Conservation (phyloP, 2,329 filamentous ascomycete genomes). For the Sordariomycetes sp. region DNA sequence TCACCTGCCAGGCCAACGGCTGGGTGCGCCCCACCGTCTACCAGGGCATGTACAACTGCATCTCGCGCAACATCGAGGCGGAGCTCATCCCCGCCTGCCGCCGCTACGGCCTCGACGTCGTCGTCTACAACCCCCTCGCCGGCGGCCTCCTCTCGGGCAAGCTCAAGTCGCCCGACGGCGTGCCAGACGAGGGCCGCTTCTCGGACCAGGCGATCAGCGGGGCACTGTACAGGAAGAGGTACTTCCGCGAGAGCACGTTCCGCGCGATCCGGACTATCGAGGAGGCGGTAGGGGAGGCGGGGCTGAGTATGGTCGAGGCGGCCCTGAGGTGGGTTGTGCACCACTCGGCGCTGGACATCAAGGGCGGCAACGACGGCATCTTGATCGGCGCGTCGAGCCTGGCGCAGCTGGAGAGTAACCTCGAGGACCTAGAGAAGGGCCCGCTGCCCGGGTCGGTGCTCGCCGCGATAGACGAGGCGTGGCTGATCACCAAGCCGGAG, state of each 20-base stretch:
- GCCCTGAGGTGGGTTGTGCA: constrained; percentile 63
- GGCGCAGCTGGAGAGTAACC: constrained; percentile 42
- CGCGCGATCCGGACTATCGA: constrained; percentile 57
- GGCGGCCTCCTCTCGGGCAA: constrained; percentile 73
- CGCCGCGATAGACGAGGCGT: constrained; percentile 62
- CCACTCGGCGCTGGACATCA: constrained; percentile 47
- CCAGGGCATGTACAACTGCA: constrained; percentile 79
- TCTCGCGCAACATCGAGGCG: constrained; percentile 61
- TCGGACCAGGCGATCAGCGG: constrained; percentile 43
- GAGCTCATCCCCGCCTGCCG: constrained; percentile 63
- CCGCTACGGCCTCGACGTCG: constrained; percentile 65
- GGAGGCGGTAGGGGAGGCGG: constrained; percentile 51
- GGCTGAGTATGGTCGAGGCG: constrained; percentile 56
- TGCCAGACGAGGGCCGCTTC: constrained; percentile 57
- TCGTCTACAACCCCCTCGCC: constrained; percentile 72
- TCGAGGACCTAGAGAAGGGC: constrained; percentile 48
- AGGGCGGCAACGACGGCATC: constrained; percentile 42
- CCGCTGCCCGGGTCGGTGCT: constrained; percentile 68
- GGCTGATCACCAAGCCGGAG: constrained; percentile 53
- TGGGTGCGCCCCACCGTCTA: constrained; percentile 79
- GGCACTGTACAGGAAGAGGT: constrained; percentile 48
- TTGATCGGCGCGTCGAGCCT: constrained; percentile 46
- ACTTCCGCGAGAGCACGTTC: constrained; percentile 55
- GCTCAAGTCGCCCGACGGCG: constrained; percentile 51
- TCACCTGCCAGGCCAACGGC: constrained; percentile 63